Evolutionary conservation across 306 rosid genomes (phyloP).

Genomic region (Vicia villosa): DNA sequence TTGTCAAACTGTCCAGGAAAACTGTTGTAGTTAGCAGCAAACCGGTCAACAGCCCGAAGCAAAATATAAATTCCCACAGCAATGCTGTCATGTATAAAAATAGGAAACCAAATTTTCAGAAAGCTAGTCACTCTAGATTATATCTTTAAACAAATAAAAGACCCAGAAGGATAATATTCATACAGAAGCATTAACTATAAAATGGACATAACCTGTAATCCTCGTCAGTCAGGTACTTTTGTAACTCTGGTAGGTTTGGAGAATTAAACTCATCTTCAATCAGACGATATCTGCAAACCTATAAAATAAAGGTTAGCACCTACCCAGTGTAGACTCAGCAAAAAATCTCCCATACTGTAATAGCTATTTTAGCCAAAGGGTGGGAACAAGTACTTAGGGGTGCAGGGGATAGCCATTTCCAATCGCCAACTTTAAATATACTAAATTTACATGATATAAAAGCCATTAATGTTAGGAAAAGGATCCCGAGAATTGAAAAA

Average conservation of each 20-base stretch:
- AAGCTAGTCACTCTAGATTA: constrained; percentile 12
- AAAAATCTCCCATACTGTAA: constrained; percentile 22
- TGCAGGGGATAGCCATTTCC: not conserved
- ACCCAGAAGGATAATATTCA: constrained; percentile 2
- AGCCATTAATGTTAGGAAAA: not conserved
- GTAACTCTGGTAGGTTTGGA: constrained; percentile 71
- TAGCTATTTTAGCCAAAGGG: constrained; percentile 4
- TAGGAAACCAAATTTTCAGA: constrained; percentile 34
- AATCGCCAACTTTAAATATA: constrained; percentile 13
- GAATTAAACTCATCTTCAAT: constrained; percentile 83
- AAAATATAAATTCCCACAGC: constrained; percentile 86
- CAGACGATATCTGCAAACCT: constrained; percentile 90
- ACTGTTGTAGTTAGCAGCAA: constrained; percentile 90
- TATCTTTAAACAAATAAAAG: constrained; percentile 5
- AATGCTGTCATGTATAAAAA: constrained; percentile 52
- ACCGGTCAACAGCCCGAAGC: constrained; percentile 94
- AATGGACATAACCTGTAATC: constrained; percentile 73
- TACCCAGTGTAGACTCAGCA: constrained; percentile 19
- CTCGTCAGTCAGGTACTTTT: constrained; percentile 87
- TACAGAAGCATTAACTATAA: constrained; percentile 31
- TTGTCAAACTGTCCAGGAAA: constrained; percentile 94
- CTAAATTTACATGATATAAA: not conserved
- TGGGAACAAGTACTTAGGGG: not conserved
- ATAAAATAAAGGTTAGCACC: constrained; percentile 42
- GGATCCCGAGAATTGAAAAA: too few relatives aligned